Percentiles rank a stretch among this genome's conserved stretches.
These are phyloP conservation scores for Ophiostoma angusticollis DNA, from an alignment of 2,329 filamentous ascomycete species.

Conservation along the genomic window DNA sequence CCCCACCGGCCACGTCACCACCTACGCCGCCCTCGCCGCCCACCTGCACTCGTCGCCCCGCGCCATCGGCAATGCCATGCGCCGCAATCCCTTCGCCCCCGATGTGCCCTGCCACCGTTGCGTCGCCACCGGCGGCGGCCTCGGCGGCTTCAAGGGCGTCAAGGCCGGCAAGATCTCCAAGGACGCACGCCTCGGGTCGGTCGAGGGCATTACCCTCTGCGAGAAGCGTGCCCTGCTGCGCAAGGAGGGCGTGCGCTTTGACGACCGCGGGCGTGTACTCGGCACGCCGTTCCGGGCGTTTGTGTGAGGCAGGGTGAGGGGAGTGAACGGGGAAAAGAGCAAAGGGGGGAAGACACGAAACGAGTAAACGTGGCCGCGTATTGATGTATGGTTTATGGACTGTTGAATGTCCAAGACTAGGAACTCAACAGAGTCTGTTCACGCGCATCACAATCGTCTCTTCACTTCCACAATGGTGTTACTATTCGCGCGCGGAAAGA, in stretches of 20 bases:
- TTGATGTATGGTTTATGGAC: too few species aligned
- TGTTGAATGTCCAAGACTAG: too few species aligned
- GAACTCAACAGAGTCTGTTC: too few species aligned
- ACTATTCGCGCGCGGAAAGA: too few species aligned
- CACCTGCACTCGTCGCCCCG: constrained; percentile 59
- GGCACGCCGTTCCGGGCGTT: constrained; percentile 41
- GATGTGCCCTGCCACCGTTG: constrained; percentile 72
- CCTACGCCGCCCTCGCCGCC: constrained; percentile 59
- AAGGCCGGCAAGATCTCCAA: constrained; percentile 39
- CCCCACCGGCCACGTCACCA: constrained; percentile 60
- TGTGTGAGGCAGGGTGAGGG: constrained; percentile 14
- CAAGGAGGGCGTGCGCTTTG: constrained; percentile 52
- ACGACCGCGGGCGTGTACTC: constrained; percentile 44
- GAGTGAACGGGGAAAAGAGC: too few species aligned
- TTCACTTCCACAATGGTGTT: too few species aligned
- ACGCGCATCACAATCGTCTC: too few species aligned
- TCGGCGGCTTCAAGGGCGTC: constrained; percentile 60
- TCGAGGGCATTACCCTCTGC: constrained; percentile 50
- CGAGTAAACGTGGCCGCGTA: too few species aligned
- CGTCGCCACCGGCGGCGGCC: constrained; percentile 56
- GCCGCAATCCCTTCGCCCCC: constrained; percentile 71
- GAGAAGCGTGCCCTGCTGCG: constrained; percentile 51
- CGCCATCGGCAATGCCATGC: constrained; percentile 65
- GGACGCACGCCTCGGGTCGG: constrained; percentile 36
- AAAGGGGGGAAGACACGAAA: too few species aligned